Evolutionary conservation across 1,284 basidiomycete genomes (phyloP).

Genomic region (Ustilago xerochloae): DNA sequence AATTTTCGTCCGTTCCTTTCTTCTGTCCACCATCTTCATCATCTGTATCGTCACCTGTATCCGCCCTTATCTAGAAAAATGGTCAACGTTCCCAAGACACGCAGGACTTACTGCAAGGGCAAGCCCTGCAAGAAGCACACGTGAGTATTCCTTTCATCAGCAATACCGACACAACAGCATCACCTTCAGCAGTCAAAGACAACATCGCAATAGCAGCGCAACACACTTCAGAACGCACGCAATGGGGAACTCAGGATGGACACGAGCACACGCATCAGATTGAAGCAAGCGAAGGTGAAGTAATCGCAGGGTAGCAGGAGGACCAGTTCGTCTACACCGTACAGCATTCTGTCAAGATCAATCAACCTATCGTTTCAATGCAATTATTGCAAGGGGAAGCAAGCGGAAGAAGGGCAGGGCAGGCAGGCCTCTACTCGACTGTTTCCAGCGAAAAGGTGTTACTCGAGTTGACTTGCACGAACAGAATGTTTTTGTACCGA

Average conservation of each 20-base stretch:
- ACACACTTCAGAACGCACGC: too few species aligned
- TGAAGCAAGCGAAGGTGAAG: too few species aligned
- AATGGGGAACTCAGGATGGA: neutral
- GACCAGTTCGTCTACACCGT: too few species aligned
- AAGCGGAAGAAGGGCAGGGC: too few species aligned
- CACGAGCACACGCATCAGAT: neutral
- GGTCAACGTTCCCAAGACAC: conserved; percentile 70
- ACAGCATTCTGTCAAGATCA: too few species aligned
- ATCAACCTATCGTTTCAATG: too few species aligned
- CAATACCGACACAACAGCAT: neutral
- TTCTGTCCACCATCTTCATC: neutral
- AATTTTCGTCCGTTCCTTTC: too few species aligned
- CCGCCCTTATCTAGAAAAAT: conserved; percentile 44
- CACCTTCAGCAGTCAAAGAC: neutral
- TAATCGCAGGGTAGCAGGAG: neutral
- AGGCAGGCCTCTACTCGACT: too few species aligned
- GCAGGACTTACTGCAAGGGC: conserved; percentile 89
- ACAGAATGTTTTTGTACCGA: too few species aligned
- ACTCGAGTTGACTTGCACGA: too few species aligned
- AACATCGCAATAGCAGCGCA: neutral
- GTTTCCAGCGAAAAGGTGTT: too few species aligned
- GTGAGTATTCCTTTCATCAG: conserved; percentile 72
- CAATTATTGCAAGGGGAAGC: too few species aligned
- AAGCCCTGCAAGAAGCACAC: conserved; percentile 99
- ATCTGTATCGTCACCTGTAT: conserved; percentile 2